phyloP scores from a whole-genome alignment of 306 rosid species.

The Cucurbita moschata region DNA sequence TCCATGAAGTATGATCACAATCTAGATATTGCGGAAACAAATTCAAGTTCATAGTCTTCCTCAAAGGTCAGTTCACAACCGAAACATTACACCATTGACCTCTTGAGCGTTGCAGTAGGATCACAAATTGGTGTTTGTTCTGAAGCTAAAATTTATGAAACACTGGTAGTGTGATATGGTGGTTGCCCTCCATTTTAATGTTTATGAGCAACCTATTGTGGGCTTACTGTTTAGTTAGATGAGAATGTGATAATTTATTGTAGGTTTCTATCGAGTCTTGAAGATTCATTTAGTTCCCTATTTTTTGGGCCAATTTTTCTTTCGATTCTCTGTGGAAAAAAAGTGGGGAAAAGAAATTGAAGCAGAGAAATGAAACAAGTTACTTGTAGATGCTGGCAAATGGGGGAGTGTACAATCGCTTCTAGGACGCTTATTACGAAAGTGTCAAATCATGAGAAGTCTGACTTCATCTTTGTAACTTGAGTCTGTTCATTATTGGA shows the following conservation, averaged over 20 bases:
- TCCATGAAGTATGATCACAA: constrained; percentile 13
- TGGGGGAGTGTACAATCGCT: not conserved
- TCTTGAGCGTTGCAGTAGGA: not conserved
- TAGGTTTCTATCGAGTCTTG: constrained; percentile 5
- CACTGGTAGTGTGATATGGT: not conserved
- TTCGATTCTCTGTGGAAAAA: not conserved
- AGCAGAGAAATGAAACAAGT: not conserved
- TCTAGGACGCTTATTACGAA: not conserved
- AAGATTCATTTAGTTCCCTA: not conserved
- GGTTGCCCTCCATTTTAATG: not conserved
- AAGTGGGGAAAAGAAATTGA: not conserved
- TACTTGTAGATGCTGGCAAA: not conserved
- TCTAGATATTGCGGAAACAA: not conserved
- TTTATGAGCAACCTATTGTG: not conserved
- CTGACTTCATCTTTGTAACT: not conserved
- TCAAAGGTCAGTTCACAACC: not conserved
- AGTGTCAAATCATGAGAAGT: not conserved
- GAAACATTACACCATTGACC: not conserved
- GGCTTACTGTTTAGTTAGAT: constrained; percentile 30
- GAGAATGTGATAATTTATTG: constrained; percentile 20
- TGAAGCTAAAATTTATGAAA: not conserved
- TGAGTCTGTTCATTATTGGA: not conserved
- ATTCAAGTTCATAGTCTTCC: constrained; percentile 6
- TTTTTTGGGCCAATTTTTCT: not conserved
- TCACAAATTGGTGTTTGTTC: not conserved